A percentile compares a stretch with the other conserved stretches of the same genome.
phyloP scores from a whole-genome alignment of 1,139 yeast species.

The Saccharomycopsis hybrid region DNA sequence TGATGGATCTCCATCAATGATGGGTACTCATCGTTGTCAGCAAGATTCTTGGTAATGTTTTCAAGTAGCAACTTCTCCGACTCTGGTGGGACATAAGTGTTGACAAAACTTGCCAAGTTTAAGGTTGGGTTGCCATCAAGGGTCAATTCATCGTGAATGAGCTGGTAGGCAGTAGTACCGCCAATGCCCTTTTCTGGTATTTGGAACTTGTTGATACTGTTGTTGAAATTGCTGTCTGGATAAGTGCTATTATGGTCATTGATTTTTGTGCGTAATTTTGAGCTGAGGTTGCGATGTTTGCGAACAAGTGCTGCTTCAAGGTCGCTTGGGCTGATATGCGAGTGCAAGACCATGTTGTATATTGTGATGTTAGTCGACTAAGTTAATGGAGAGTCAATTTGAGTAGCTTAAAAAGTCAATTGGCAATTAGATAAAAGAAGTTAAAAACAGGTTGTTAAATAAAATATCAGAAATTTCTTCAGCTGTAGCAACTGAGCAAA shows the following conservation, averaged over 20 bases:
- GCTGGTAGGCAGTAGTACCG: slow-evolving; percentile 48
- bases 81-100: slow-evolving; percentile 54
- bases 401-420: no score
- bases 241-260: not conserved
- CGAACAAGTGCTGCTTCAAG: slow-evolving; percentile 6
- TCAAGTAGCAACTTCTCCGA: slow-evolving; percentile 51
- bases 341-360: slow-evolving; percentile 11
- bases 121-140: slow-evolving; percentile 81
- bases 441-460: no score
- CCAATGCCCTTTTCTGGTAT: slow-evolving; percentile 54
- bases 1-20: slow-evolving; percentile 72
- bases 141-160: slow-evolving; percentile 66
- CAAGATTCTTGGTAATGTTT: slow-evolving; percentile 79
- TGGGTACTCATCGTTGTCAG: slow-evolving; percentile 93
- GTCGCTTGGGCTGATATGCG: slow-evolving; percentile 13
- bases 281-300: slow-evolving; percentile 6
- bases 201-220: slow-evolving; percentile 35
- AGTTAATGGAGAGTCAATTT: no score
- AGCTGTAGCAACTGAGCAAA: no score
- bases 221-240: slow-evolving; percentile 7
- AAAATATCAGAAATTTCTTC: no score
- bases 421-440: no score
- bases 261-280: slow-evolving; percentile 2
- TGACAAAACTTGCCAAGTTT: slow-evolving; percentile 85
- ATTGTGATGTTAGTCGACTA: no score